Evolutionary conservation across 495 filamentous ascomycete genomes (phyloP), one percentile per base, ranked within the genome.

Genomic region (Xylaria longipes): DNA sequence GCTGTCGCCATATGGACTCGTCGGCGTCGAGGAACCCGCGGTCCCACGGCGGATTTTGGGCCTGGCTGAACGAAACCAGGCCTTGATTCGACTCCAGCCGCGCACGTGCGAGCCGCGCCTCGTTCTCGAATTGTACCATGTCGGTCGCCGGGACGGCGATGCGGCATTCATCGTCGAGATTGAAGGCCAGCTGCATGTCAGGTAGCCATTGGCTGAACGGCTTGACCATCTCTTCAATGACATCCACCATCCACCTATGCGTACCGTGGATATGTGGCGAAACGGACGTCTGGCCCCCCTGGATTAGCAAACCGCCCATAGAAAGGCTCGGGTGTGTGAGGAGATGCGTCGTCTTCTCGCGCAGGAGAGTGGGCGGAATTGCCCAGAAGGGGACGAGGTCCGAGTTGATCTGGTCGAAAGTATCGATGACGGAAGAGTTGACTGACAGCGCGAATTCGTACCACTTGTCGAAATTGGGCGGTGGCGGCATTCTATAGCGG

Each of bases 151-250:
- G 90, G 0, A 93, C 87, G 1, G 93, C 86, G 3, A 95, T 87
- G 8, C 93, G 85, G 35, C 93, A 92, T 74, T 93, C 88, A 73
- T 94, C 91, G 58, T 93, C 89, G 33, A 94, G 79, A 75, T 96
- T 97, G 80, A 97, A 90, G 3, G 91, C 90, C 17, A 97, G 79
- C 71, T 94, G 91, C 92, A 97, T 93, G 70, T 95, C 90, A 0
- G 93, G 93, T 3, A 97, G 83, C 73, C 90, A 86, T 66, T 91
- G 73, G 15, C 88, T 84, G 71, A 95, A 95, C 0, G 87, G 82
- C 46, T 89, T 84, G 29, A 94, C 87, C 84, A 94, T 91, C 0
- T 88, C 82, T n/a, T 86, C 84, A 22, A 92, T 87, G 27, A 86
- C 88, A 82, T 91, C 89, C 84, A 92, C 65, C 77, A 78, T 78